Conservation (phyloP, 441 rosid species). For the Metrosideros polymorpha region DNA sequence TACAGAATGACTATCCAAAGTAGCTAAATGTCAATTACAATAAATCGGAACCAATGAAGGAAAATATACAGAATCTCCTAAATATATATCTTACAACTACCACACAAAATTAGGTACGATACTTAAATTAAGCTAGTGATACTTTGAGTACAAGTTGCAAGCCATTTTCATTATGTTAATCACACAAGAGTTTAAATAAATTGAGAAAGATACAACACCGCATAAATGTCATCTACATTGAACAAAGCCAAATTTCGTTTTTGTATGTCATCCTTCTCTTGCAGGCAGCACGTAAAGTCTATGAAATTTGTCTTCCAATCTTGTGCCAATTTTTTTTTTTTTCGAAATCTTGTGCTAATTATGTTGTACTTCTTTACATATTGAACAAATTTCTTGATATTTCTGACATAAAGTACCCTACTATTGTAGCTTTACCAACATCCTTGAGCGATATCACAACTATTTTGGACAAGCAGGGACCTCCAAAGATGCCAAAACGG, state of each 20-base stretch:
- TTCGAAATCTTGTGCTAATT: not conserved
- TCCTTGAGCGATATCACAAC: not conserved
- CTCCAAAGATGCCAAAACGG: not conserved
- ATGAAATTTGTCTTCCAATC: not conserved
- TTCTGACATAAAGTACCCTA: not conserved
- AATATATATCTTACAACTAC: not conserved
- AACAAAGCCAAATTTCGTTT: not conserved
- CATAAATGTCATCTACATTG: not conserved
- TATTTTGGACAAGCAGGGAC: not conserved
- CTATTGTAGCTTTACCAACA: not conserved
- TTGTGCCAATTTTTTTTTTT: no score
- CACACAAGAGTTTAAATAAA: not conserved
- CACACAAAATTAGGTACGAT: accelerated
- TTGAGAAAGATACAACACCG: not conserved
- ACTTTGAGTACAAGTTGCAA: not conserved
- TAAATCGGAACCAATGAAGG: not conserved
- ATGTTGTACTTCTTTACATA: not conserved
- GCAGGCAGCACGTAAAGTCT: not conserved
- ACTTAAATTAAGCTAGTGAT: not conserved
- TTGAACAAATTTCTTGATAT: not conserved
- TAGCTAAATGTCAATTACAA: not conserved
- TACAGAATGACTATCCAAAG: not conserved
- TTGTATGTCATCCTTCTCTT: not conserved
- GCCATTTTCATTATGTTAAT: not conserved
- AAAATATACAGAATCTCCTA: not conserved